Percentiles rank a stretch among this genome's conserved stretches.
Conservation (phyloP, 148 eudicot genomes). For the Hydrangea macrophylla region DNA sequence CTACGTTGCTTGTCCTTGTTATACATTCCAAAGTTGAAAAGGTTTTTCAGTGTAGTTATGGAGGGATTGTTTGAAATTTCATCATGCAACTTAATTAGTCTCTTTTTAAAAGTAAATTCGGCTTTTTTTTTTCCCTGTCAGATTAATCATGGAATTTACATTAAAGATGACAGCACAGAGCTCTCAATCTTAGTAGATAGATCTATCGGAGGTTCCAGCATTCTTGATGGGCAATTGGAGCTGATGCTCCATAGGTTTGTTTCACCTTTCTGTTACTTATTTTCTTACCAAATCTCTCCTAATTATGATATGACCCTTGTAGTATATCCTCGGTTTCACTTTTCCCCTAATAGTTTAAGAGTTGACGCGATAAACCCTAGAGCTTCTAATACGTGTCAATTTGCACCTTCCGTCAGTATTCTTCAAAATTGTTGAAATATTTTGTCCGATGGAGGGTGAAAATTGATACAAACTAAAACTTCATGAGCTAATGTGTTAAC, state of each 20-base stretch:
- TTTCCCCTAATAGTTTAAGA: too few species aligned
- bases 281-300: slow-evolving; percentile 3
- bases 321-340: too few species aligned
- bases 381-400: too few species aligned
- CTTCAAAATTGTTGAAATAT: too few species aligned
- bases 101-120: too few species aligned
- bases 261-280: background rate
- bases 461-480: too few species aligned
- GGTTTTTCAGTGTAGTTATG: background rate
- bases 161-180: slow-evolving; percentile 68
- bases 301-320: too few species aligned
- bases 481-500: too few species aligned
- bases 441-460: too few species aligned
- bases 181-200: slow-evolving; percentile 92
- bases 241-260: slow-evolving; percentile 91
- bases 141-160: slow-evolving; percentile 84
- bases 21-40: background rate
- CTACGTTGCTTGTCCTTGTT: background rate
- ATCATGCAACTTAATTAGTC: background rate
- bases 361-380: too few species aligned
- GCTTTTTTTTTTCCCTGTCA: slow-evolving; percentile 30
- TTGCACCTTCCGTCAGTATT: too few species aligned
- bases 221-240: slow-evolving; percentile 86
- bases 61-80: background rate
- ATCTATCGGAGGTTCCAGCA: slow-evolving; percentile 91